These are phyloP conservation scores for Davidsoniella eucalypti DNA, from an alignment of 2,329 filamentous ascomycete genomes.

Conservation along the genomic window DNA sequence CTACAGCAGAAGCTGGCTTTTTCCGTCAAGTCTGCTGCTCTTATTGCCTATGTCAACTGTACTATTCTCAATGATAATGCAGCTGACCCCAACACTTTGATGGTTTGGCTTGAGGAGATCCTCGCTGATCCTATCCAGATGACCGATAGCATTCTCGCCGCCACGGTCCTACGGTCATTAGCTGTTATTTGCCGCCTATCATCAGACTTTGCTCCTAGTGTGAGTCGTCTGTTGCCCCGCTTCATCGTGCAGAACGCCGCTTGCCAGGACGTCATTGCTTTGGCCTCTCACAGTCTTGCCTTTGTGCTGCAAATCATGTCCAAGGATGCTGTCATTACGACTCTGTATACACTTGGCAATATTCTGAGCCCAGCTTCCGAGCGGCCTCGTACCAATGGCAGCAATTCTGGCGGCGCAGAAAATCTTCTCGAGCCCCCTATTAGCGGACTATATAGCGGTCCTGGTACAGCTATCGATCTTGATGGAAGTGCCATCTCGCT, in stretches of 20 bases:
- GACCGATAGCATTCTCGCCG: slow-evolving; percentile 60
- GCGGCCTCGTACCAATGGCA: slow-evolving; percentile 34
- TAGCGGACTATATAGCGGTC: slow-evolving; percentile 33
- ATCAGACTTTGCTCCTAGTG: slow-evolving; percentile 52
- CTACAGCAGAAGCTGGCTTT: slow-evolving; percentile 79
- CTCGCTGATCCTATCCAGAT: slow-evolving; percentile 68
- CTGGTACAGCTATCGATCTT: slow-evolving; percentile 31
- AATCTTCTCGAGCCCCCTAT: slow-evolving; percentile 18
- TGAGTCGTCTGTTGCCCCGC: slow-evolving; percentile 65
- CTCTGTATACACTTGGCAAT: slow-evolving; percentile 90
- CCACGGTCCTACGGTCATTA: slow-evolving; percentile 64
- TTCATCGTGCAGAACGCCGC: slow-evolving; percentile 77
- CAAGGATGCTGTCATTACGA: slow-evolving; percentile 86
- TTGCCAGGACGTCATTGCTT: slow-evolving; percentile 48
- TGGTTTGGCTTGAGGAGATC: slow-evolving; percentile 73
- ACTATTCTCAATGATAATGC: slow-evolving; percentile 65
- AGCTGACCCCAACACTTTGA: slow-evolving; percentile 61
- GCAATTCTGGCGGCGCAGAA: slow-evolving; percentile 23
- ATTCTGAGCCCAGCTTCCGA: slow-evolving; percentile 62
- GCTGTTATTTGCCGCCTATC: slow-evolving; percentile 65
- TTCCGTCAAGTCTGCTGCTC: slow-evolving; percentile 65
- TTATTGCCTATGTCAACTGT: slow-evolving; percentile 77
- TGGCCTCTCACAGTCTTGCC: slow-evolving; percentile 74
- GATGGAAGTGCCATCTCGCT: slow-evolving; percentile 64
- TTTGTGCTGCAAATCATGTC: slow-evolving; percentile 68